Base-by-base conservation (phyloP, 1,284 basidiomycete species). In the Puccinia hordei region DNA sequence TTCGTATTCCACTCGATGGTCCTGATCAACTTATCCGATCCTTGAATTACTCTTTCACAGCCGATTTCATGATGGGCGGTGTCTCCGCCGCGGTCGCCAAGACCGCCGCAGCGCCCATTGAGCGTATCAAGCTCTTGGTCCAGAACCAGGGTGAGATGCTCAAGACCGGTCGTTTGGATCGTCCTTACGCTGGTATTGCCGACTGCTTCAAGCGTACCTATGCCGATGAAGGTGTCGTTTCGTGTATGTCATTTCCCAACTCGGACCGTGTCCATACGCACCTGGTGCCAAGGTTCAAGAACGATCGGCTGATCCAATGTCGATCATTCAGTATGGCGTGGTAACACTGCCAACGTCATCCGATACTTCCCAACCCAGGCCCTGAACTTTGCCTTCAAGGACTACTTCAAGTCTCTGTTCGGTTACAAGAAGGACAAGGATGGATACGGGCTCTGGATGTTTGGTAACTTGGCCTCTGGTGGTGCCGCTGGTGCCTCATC, bases 291-390 rank as follows among this genome's bases (percentile, higher is more conserved):
- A 24, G 38, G 4, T 46, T 80, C 19, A 68, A 33, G 27, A 30
- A 71, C 24, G 1, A 51, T 46, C 30, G 27, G 44, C 17, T 66
- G 35, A 41, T 66, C 63, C 30, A 12, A 66, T 41, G 22, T 71
- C 44, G 24, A 46, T 41, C 19, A 46, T 82, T 44, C 17, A 81
- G 88, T 96, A 85, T 96, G 94, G 94, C 90, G 94, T 88, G 94
- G 94, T 87, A 96, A 96, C 90, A 95, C 93, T 68, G 94, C 94
- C 89, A 96, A 96, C 88, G 94, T 96, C 87, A 95, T 96, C 88
- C 93, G 94, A 87, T 95, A 96, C 91, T 96, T 96, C 92, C 94
- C 94, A 80, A 96, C 94, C 65, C 94, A 96, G 87, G 94, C 94
- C 53, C 88, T 96, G 85, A 96, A 96, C 91, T 96, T 96, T 85